Evolutionary conservation across 2,329 filamentous ascomycete species (phyloP), one percentile per base, ranked within the genome.

Genomic region (Colletotrichum euphorbiae): DNA sequence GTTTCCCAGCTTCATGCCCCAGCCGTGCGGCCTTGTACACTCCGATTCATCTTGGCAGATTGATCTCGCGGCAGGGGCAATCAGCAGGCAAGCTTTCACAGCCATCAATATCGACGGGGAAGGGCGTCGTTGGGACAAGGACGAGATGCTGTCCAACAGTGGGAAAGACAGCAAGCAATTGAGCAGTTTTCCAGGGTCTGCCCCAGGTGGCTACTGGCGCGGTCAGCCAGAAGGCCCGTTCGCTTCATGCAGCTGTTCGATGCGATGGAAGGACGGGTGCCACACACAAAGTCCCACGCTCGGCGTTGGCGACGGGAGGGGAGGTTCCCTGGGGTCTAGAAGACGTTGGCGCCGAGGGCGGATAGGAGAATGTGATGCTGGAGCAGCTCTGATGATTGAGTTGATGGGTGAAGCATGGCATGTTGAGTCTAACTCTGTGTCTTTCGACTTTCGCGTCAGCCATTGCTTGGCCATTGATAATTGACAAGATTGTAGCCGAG

Each of bases 1-100:
- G 65, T 68, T 68, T 68, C 65, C 65, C 60, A 58, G 64, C 60
- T 58, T 42, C 65, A 55, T 62, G 59, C 61, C 65, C 31, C 38
- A 54, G 52, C 40, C 60, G 46, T 63, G 59, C 51, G 63, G 59
- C 43, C 59, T 28, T 54, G 59, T 52, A 12, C 8, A 13, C 46
- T 28, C 46, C 64, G 59, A 57, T 57, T 57, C 17, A 40, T 31
- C 57, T 50, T 64, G 60, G 60, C 51, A 62, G 45, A 58, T 40
- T 42, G 21, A 17, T 52, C 60, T 58, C 31, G 17, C 46, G 51
- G 46, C 65, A 68, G 64, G 58, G 60, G 62, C 48, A 59, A 15
- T 36, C 19, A 42, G 40, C 50, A 43, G 19, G 38, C 33, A 31
- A n/a, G 31, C 17, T 19, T 38, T 62, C 63, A 48, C 46, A 64